Evolutionary conservation across 2,329 filamentous ascomycete species (phyloP).

Genomic region (Alternaria arborescens): DNA sequence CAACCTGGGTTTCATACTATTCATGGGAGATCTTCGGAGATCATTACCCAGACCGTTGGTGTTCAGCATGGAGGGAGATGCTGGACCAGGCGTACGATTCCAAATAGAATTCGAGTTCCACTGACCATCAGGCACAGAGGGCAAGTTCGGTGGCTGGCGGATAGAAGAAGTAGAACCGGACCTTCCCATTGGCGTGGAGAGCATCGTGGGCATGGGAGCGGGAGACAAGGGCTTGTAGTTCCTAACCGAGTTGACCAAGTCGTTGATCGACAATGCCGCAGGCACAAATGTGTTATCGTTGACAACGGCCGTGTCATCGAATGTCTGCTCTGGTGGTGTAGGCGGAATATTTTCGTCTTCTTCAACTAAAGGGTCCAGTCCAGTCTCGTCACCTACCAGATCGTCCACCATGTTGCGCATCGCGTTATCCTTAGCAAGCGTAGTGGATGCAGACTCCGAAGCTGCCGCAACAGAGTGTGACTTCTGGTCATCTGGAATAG

Average conservation of each 20-base stretch:
- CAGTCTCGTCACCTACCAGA: conserved; percentile 57
- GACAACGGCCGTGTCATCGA: conserved; percentile 52
- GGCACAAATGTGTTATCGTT: conserved; percentile 43
- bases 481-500: conserved; percentile 48
- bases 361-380: conserved; percentile 51
- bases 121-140: conserved; percentile 49
- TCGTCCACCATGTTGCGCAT: conserved; percentile 68
- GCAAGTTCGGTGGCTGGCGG: conserved; percentile 45
- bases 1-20: conserved; percentile 41
- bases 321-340: conserved; percentile 58
- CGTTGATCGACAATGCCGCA: conserved; percentile 43
- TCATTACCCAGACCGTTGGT: conserved; percentile 26
- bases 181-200: conserved; percentile 46
- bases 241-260: conserved; percentile 50
- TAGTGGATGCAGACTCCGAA: conserved; percentile 60
- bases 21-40: conserved; percentile 43
- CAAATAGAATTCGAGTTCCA: conserved; percentile 49
- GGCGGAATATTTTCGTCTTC: conserved; percentile 56
- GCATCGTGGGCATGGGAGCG: conserved; percentile 31
- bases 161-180: conserved; percentile 47
- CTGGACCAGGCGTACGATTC: conserved; percentile 46
- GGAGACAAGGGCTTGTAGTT: conserved; percentile 47
- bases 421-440: conserved; percentile 55
- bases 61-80: conserved; percentile 38
- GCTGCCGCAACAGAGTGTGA: conserved; percentile 45